phyloP scores from a whole-genome alignment of 139 green algal genomes.

The Chlorokybus atmophyticus region DNA sequence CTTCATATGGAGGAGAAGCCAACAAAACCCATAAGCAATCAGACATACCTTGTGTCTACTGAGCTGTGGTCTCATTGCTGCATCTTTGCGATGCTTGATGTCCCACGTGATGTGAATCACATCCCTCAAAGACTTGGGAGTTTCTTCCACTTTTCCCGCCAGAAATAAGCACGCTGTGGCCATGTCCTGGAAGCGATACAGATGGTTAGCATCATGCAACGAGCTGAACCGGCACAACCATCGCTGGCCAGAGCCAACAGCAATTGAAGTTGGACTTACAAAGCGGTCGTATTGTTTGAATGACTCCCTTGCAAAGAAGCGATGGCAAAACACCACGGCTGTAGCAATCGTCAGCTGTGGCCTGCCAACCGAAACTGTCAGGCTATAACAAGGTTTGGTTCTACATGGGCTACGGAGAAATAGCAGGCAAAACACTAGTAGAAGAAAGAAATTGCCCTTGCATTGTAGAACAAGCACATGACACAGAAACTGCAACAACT shows the following conservation, averaged over 20 bases:
- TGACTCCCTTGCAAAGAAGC: slow-evolving; percentile 28
- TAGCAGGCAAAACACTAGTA: not conserved
- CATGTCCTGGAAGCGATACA: slow-evolving; percentile 34
- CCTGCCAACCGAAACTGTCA: slow-evolving; percentile 5
- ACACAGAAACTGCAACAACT: not conserved
- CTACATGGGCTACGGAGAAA: slow-evolving; percentile 1
- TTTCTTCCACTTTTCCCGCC: slow-evolving; percentile 72
- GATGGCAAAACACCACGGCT: slow-evolving; percentile 27
- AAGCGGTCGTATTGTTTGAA: slow-evolving; percentile 17
- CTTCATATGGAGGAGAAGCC: not conserved
- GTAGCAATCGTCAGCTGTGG: slow-evolving; percentile 29
- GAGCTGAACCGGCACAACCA: not conserved
- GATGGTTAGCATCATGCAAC: not conserved
- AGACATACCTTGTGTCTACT: not conserved
- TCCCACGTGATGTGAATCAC: slow-evolving; percentile 33
- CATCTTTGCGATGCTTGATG: slow-evolving; percentile 19
- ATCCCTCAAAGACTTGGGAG: slow-evolving; percentile 47
- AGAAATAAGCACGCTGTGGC: slow-evolving; percentile 70
- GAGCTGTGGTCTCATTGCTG: not conserved
- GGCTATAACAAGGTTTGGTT: not conserved
- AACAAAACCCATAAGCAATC: not conserved
- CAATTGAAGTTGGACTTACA: slow-evolving; percentile 14
- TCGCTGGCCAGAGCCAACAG: not conserved
- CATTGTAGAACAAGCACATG: not conserved
- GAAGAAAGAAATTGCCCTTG: not conserved